Base-by-base conservation (phyloP, 2,329 filamentous ascomycete species). In the Corinectria fuckeliana region DNA sequence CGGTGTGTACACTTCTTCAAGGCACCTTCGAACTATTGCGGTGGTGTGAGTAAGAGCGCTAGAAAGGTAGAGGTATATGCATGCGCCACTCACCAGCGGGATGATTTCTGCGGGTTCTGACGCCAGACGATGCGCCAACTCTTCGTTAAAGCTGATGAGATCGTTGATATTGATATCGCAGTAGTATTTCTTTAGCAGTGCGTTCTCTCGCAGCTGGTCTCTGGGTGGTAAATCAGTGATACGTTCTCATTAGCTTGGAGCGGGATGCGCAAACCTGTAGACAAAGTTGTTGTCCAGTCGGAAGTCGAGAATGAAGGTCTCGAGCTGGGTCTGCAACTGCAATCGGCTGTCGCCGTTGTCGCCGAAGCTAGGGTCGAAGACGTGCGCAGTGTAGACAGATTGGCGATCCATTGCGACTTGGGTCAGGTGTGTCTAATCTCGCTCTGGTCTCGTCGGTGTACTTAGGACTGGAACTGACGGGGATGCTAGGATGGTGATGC, bases 101-200 rank as follows among this genome's bases (percentile, higher is more conserved):
- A 99, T 95, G 56, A 97, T 91, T 57, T 98, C 93, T 44, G 90
- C 90, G 4, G 95, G 96, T 73, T 97, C 92, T 48, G 91, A 95
- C 18, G 90, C 91, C 62, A 99, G 83, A 72, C 89, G 88, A 76
- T 98, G 92, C 25, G 94, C 95, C 60, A 99, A 84, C 75, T 97
- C 93, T 77, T 98, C 94, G 72, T 96, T 95, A 79, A 93, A 98
- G 62, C 91, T 95, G 75, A 98, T 98, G 59, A 99, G 81, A 75
- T 99, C 94, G 62, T 91, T 92, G 69, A 99, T 92, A 75, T 99
- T 93, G 74, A 99, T 87, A 75, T 99, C 94, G 81, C 95, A 97
- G 77, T 90, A 97, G 80, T 93, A 98, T 70, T 93, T 93, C 75
- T 97, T 95, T 39, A 97, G 83, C 1, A 98, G 85, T 7, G 95